phyloP scores from a whole-genome alignment of 23 red algal genomes.

The Chondrus crispus region DNA sequence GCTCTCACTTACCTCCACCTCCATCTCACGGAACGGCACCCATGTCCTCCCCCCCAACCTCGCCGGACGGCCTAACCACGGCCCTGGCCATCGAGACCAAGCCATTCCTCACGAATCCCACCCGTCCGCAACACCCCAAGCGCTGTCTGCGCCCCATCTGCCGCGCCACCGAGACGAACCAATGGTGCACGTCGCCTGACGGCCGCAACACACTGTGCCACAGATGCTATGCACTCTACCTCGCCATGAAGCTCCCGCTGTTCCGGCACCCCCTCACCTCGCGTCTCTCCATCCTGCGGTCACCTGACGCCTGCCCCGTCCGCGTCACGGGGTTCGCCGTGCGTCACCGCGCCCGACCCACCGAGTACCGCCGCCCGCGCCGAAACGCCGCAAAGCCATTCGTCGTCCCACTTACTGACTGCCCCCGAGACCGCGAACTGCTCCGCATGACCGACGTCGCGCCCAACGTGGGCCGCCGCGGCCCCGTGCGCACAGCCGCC shows the following conservation, averaged over 20 bases:
- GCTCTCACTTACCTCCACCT: no score
- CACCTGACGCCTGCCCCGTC: not conserved
- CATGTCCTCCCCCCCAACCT: no score
- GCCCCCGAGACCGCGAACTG: not conserved
- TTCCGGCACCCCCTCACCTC: not conserved
- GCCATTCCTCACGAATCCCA: no score
- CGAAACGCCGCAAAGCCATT: not conserved
- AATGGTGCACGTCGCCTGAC: not conserved
- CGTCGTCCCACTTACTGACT: not conserved
- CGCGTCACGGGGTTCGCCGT: not conserved
- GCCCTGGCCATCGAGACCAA: no score
- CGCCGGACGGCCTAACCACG: no score
- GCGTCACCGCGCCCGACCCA: not conserved
- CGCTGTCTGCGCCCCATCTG: not conserved
- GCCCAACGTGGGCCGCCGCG: no score
- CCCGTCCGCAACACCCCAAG: not conserved
- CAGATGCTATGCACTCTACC: not conserved
- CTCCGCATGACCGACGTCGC: not conserved
- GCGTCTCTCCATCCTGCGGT: not conserved
- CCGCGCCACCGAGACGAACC: not conserved
- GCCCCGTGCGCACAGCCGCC: no score
- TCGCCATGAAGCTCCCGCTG: not conserved
- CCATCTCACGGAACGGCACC: no score
- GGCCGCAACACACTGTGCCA: not conserved
- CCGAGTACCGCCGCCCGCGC: not conserved